Conservation (phyloP, 495 filamentous ascomycete genomes). For the Letharia lupina region DNA sequence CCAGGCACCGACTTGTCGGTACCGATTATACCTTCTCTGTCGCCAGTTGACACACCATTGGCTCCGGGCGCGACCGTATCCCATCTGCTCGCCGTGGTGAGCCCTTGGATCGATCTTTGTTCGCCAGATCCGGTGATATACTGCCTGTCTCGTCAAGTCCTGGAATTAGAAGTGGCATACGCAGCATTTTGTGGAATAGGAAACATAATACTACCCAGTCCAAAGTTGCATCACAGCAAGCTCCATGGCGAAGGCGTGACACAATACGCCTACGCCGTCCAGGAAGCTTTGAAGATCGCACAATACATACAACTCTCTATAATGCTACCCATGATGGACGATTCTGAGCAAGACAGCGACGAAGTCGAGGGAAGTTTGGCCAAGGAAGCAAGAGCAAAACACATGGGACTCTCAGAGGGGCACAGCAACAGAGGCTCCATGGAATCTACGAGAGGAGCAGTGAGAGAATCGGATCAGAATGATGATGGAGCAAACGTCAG, state of each 20-base stretch:
- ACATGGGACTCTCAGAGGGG: slow-evolving; percentile 30
- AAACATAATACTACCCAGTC: slow-evolving; percentile 74
- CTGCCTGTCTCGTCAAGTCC: slow-evolving; percentile 75
- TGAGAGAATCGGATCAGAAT: slow-evolving; percentile 27
- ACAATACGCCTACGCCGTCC: slow-evolving; percentile 79
- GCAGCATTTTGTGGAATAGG: slow-evolving; percentile 87
- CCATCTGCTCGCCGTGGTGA: slow-evolving; percentile 62
- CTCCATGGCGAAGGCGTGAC: slow-evolving; percentile 42
- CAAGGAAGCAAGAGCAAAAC: slow-evolving; percentile 50
- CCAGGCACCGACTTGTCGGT: slow-evolving; percentile 35
- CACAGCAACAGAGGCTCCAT: slow-evolving; percentile 15
- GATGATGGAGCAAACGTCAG: background rate
- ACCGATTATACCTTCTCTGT: slow-evolving; percentile 60
- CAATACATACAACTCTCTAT: slow-evolving; percentile 73
- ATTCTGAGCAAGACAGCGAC: slow-evolving; percentile 37
- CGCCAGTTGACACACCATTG: slow-evolving; percentile 62
- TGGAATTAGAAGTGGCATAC: slow-evolving; percentile 86
- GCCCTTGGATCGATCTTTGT: slow-evolving; percentile 84
- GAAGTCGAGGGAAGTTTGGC: slow-evolving; percentile 50
- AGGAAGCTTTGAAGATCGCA: slow-evolving; percentile 64
- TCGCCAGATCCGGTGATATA: slow-evolving; percentile 74
- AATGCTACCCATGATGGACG: slow-evolving; percentile 68
- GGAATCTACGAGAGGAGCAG: slow-evolving; percentile 15
- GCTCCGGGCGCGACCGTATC: slow-evolving; percentile 63
- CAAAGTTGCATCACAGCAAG: slow-evolving; percentile 44